Evolutionary conservation across 2,329 filamentous ascomycete genomes (phyloP), one percentile per base, ranked within the genome.

Genomic region (Polytolypa hystricis): DNA sequence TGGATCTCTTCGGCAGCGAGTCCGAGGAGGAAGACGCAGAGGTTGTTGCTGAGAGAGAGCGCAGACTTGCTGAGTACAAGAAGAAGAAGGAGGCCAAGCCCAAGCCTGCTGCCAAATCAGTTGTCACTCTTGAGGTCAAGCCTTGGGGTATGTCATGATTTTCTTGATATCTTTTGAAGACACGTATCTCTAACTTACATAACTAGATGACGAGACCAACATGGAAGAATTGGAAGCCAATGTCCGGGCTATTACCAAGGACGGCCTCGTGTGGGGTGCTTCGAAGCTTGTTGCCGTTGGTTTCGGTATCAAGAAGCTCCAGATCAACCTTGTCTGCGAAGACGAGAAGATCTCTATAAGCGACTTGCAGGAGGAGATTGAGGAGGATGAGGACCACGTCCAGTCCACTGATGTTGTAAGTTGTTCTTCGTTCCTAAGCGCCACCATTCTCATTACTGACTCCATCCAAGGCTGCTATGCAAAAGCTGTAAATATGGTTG

Each of bases 251-350:
- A 89, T 96, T 52, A 77, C 89, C 67, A 78, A 82, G 74, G 89
- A 96, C 33, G 91, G 91, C 69, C 84, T 98, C 45, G 79, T 93
- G 47, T 98, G 91, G 91, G 89, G 89, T 78, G 78, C 73, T 48
- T 87, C 83, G 64, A 84, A 91, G 74, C 72, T 94, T 48, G 80
- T 93, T 35, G 65, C 87, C 49, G 80, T 98, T 55, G 89, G 87
- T 57, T 98, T 84, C 74, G 91, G 91, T 74, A 93, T 98, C 74
- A 91, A 84, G 76, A 96, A 96, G 78, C 79, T 98, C 47, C 89
- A 96, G 77, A 93, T 98, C 73, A 96, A 84, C 80, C 68, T 96
- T 52, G 86, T 96, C 54, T 71, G 96, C 48, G 91, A 96, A 74
- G 91, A 98, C 62, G 89, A 96, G 50, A 95, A 95, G 77, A 65